A percentile compares a stretch with the other conserved stretches of the same genome.
Evolutionary conservation across 768 basidiomycete species (phyloP).

Genomic region (Russula vinacea): DNA sequence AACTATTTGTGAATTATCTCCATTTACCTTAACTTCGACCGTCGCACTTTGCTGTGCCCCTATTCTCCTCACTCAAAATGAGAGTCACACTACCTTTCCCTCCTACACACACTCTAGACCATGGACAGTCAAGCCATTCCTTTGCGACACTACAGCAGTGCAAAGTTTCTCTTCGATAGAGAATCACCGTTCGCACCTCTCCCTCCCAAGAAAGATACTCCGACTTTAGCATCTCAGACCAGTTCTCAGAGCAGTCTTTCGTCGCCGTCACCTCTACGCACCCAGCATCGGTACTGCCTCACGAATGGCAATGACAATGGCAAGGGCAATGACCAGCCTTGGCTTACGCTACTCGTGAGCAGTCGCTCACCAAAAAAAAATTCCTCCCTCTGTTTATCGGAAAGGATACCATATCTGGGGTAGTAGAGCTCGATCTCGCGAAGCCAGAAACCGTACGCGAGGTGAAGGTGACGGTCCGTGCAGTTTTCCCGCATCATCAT

Average conservation of each 20-base stretch:
- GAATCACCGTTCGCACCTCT: background rate
- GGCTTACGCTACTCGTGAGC: constrained; percentile 46
- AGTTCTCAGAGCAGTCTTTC: background rate
- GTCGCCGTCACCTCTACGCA: background rate
- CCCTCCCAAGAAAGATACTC: background rate
- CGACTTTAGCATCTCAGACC: too few relatives aligned
- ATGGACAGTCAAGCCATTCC: background rate
- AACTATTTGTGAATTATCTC: too few relatives aligned
- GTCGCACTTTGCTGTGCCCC: too few relatives aligned
- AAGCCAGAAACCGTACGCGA: constrained; percentile 50
- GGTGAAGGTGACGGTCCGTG: constrained; percentile 47
- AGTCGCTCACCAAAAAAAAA: constrained; percentile 41
- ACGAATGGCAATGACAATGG: constrained; percentile 36
- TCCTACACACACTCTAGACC: background rate
- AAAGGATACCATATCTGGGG: constrained; percentile 49
- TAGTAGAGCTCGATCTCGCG: constrained; percentile 49
- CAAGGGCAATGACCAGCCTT: constrained; percentile 45
- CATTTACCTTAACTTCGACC: background rate
- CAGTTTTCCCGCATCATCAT: background rate
- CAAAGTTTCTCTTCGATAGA: background rate
- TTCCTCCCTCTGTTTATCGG: constrained; percentile 47
- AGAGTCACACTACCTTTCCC: background rate
- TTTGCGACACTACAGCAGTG: background rate
- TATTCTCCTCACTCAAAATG: background rate
- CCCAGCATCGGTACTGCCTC: constrained; percentile 44